Evolutionary conservation across 106 monocot species (phyloP).

Genomic region (Dactylorhiza incarnata): DNA sequence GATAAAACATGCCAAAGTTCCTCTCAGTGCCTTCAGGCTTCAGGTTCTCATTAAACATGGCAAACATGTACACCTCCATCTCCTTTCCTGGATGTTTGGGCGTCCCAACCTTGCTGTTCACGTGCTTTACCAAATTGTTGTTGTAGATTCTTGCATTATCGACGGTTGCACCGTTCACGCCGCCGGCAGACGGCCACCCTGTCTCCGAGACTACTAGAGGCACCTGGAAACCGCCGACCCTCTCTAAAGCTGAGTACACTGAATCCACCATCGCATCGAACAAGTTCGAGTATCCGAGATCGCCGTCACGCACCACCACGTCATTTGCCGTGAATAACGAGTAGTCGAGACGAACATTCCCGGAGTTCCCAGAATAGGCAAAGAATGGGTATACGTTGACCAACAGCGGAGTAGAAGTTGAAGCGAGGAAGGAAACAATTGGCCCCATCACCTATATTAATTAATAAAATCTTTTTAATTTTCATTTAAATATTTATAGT

Average conservation of each 20-base stretch:
- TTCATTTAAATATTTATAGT: neutral
- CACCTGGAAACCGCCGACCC: neutral
- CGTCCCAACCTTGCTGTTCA: constrained; percentile 5
- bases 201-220: constrained; percentile 15
- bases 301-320: constrained; percentile 12
- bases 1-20: constrained; percentile 18
- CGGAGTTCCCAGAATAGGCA: constrained; percentile 8
- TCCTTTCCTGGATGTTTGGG: constrained; percentile 7
- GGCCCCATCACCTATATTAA: neutral
- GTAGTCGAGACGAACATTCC: constrained; percentile 8
- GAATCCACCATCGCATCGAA: constrained; percentile 25
- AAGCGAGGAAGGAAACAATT: constrained; percentile 3
- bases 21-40: constrained; percentile 12
- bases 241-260: constrained; percentile 4
- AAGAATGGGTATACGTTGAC: constrained; percentile 22
- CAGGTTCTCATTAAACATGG: constrained; percentile 17
- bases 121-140: constrained; percentile 20
- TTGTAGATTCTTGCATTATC: constrained; percentile 14
- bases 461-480: neutral
- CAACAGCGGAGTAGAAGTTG: constrained; percentile 2
- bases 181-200: constrained; percentile 19
- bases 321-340: constrained; percentile 8
- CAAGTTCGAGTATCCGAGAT: constrained; percentile 16
- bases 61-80: constrained; percentile 17
- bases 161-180: constrained; percentile 11